Evolutionary conservation across 306 rosid genomes (phyloP).

Genomic region (Lathyrus oleraceus): DNA sequence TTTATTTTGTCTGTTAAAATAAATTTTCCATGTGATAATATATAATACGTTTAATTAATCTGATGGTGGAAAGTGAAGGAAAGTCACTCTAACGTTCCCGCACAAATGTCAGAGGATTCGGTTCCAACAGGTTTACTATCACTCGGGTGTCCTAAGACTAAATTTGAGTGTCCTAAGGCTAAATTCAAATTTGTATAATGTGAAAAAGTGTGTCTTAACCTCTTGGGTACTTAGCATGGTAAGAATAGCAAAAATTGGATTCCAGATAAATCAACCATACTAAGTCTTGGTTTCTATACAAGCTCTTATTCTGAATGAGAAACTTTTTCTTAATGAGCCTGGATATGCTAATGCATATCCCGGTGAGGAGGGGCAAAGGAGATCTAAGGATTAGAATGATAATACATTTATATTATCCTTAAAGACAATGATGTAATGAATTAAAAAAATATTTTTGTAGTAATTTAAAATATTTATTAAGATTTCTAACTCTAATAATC

Average conservation of each 20-base stretch:
- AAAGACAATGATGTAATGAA: constrained; percentile 79
- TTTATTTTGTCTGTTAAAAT: no score
- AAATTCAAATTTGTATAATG: constrained; percentile 72
- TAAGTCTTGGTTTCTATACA: constrained; percentile 85
- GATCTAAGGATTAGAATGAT: constrained; percentile 67
- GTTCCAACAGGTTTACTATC: constrained; percentile 75
- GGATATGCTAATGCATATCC: constrained; percentile 40
- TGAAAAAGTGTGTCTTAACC: constrained; percentile 87
- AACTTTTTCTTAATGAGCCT: constrained; percentile 79
- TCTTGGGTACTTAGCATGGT: constrained; percentile 80
- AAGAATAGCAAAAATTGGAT: constrained; percentile 64
- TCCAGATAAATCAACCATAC: constrained; percentile 72
- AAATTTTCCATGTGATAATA: no score
- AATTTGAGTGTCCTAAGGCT: constrained; percentile 83
- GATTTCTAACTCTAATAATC: no score
- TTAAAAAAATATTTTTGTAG: no score
- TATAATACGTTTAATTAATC: no score
- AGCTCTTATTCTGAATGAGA: constrained; percentile 73
- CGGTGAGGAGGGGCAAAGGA: constrained; percentile 51
- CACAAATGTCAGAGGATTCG: no score
- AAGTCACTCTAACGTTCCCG: no score
- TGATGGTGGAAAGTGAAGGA: no score
- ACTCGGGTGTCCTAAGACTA: no score
- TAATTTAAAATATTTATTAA: no score
- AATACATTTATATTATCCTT: constrained; percentile 55